These are phyloP conservation scores for Alisma plantagoaquatica DNA, from an alignment of 106 monocot species.

Conservation along the genomic window DNA sequence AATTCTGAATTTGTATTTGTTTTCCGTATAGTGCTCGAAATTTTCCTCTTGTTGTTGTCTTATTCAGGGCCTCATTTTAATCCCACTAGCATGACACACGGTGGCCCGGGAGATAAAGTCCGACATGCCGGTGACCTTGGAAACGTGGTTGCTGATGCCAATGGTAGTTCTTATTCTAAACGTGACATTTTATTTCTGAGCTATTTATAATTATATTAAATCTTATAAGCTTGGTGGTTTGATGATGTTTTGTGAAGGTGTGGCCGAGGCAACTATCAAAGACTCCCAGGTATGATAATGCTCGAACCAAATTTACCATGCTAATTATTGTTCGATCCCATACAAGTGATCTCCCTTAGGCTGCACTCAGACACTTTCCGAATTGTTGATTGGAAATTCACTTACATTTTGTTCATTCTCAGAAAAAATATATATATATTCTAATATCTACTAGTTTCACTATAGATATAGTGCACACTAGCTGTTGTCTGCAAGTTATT, in stretches of 20 bases:
- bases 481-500: neutral
- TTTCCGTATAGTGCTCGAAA: too few species aligned
- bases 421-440: neutral
- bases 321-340: neutral
- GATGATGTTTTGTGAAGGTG: slow-evolving; percentile 32
- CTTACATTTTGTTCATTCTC: neutral
- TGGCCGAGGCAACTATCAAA: slow-evolving; percentile 65
- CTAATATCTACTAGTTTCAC: neutral
- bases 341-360: neutral
- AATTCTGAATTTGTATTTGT: neutral
- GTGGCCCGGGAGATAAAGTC: slow-evolving; percentile 59
- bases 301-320: neutral
- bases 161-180: slow-evolving; percentile 19
- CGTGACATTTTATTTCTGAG: neutral
- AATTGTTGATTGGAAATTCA: neutral
- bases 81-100: slow-evolving; percentile 49
- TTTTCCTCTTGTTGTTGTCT: neutral
- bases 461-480: too few species aligned
- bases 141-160: slow-evolving; percentile 66
- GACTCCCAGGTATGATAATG: slow-evolving; percentile 45
- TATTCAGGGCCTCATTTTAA: slow-evolving; percentile 65
- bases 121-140: slow-evolving; percentile 87
- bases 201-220: neutral
- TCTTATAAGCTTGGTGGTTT: neutral
- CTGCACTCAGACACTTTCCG: too few species aligned